Evolutionary conservation across 441 rosid species (phyloP).

Genomic region (Manihot esculenta): DNA sequence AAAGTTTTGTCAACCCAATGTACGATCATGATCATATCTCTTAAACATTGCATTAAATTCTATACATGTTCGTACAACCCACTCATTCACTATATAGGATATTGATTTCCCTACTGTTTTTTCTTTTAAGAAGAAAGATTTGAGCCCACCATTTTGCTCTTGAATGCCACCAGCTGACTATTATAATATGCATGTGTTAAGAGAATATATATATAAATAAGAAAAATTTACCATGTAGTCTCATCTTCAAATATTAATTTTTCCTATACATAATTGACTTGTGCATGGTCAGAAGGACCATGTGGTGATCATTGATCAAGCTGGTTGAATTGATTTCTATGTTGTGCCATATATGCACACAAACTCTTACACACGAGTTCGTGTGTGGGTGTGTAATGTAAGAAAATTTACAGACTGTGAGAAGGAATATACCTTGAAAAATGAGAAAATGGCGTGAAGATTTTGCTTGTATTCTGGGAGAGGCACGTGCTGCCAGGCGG

Average conservation of each 20-base stretch:
- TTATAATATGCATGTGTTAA: neutral
- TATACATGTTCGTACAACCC: neutral
- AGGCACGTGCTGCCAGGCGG: slow-evolving; percentile 79
- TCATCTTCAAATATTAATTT: too few relatives aligned
- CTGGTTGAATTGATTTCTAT: too few relatives aligned
- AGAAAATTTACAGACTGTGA: neutral
- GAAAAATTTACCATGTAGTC: too few relatives aligned
- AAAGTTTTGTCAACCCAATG: neutral
- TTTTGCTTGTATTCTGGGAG: slow-evolving; percentile 66
- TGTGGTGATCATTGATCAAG: neutral
- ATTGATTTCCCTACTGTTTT: too few relatives aligned
- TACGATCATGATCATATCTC: neutral
- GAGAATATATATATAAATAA: neutral
- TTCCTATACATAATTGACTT: too few relatives aligned
- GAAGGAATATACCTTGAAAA: slow-evolving; percentile 53
- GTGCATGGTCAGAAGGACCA: too few relatives aligned
- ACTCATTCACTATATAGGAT: neutral
- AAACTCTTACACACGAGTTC: neutral
- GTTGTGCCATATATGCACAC: neutral
- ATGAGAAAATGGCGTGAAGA: slow-evolving; percentile 54
- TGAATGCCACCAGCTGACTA: neutral
- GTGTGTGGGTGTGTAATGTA: neutral
- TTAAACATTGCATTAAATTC: neutral
- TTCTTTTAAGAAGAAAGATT: neutral
- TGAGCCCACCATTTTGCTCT: neutral